These are phyloP conservation scores for Dactylella cylindrospora DNA, from an alignment of 2,329 filamentous ascomycete genomes.

Conservation along the genomic window DNA sequence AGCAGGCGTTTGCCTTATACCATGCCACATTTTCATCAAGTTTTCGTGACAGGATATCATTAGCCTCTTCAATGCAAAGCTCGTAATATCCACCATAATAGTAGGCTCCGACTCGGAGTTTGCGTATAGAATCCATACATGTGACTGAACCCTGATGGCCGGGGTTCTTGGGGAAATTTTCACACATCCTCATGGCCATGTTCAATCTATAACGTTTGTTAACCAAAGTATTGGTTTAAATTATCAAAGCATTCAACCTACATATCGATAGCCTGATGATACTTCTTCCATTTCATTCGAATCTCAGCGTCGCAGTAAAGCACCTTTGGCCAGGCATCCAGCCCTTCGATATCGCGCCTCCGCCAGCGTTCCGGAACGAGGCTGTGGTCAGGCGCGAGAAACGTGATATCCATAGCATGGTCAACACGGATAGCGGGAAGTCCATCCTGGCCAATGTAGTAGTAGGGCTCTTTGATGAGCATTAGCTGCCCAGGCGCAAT, in stretches of 20 bases:
- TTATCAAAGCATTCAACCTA: not conserved
- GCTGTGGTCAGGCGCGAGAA: slow-evolving; percentile 20
- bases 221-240: too few species aligned
- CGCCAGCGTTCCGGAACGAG: slow-evolving; percentile 22
- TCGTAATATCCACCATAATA: slow-evolving; percentile 11
- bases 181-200: not conserved
- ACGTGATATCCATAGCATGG: slow-evolving; percentile 25
- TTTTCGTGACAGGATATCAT: not conserved
- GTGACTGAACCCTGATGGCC: too few species aligned
- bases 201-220: slow-evolving; percentile 4
- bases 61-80: slow-evolving; percentile 12
- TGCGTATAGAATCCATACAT: not conserved
- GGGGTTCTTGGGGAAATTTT: too few species aligned
- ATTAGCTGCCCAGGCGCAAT: slow-evolving; percentile 21
- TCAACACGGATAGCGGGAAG: slow-evolving; percentile 27
- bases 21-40: slow-evolving; percentile 26
- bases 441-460: slow-evolving; percentile 13
- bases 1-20: slow-evolving; percentile 25
- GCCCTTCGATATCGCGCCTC: slow-evolving; percentile 16
- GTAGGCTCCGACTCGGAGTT: slow-evolving; percentile 15
- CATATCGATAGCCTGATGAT: slow-evolving; percentile 28
- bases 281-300: slow-evolving; percentile 38
- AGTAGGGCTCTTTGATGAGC: slow-evolving; percentile 35
- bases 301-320: slow-evolving; percentile 32
- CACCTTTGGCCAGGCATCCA: slow-evolving; percentile 7